These are phyloP conservation scores for Celoporthe dispersa DNA, from an alignment of 2,329 filamentous ascomycete genomes.

Conservation along the genomic window DNA sequence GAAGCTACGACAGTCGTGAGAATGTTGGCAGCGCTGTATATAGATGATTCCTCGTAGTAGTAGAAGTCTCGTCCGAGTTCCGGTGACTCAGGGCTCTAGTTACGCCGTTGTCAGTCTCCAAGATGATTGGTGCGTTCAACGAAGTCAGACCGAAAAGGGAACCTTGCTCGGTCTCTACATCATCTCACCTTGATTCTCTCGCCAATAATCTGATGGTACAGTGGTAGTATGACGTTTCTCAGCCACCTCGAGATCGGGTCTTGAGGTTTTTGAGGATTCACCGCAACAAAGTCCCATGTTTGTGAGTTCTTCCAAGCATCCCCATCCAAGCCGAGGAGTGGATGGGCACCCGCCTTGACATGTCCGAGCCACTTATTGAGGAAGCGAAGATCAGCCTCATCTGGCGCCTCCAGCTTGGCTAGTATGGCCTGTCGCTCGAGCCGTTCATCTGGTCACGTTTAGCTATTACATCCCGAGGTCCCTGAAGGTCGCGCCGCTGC, in stretches of 20 bases:
- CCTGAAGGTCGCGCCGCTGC: not conserved
- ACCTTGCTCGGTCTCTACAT: not conserved
- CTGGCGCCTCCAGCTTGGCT: conserved; percentile 18
- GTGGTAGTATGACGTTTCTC: conserved; percentile 29
- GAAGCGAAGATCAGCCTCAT: conserved; percentile 19
- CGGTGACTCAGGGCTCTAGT: conserved; percentile 8
- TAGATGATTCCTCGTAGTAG: conserved; percentile 26
- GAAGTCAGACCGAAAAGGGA: not conserved
- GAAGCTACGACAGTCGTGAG: conserved; percentile 36
- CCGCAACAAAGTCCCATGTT: conserved; percentile 34
- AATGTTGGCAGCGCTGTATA: conserved; percentile 28
- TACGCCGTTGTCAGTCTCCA: not conserved
- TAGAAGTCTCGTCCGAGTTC: conserved; percentile 26
- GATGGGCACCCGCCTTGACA: conserved; percentile 29
- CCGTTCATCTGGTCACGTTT: conserved; percentile 18
- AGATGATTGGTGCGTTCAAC: not conserved
- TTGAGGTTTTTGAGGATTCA: conserved; percentile 28
- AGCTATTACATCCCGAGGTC: not conserved
- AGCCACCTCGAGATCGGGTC: conserved; percentile 33
- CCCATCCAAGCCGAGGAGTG: conserved; percentile 32
- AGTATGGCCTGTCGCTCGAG: conserved; percentile 22
- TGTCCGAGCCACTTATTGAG: conserved; percentile 33
- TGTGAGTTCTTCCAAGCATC: conserved; percentile 28
- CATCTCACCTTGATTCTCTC: conserved; percentile 23
- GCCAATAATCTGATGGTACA: conserved; percentile 30